Evolutionary conservation across 1,284 basidiomycete species (phyloP).

Genomic region (Malassezia obtusa): DNA sequence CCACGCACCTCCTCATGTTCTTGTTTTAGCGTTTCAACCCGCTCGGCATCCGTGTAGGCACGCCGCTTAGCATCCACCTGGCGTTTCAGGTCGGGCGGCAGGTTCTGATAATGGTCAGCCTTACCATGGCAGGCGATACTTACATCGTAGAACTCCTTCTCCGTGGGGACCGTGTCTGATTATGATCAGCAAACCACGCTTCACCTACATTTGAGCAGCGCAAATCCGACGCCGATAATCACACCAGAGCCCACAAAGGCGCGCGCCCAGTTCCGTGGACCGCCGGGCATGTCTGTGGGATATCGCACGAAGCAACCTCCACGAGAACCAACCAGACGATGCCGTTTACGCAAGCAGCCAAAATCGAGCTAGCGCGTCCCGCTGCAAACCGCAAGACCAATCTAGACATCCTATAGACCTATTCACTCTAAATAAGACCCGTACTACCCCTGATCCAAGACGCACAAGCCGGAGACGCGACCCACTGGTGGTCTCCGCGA

Average conservation of each 20-base stretch:
- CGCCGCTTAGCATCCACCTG: constrained; percentile 9
- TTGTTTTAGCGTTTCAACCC: not conserved
- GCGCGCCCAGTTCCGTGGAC: constrained; percentile 12
- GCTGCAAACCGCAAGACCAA: no score
- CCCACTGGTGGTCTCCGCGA: no score
- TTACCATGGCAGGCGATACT: not conserved
- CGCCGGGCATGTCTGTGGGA: constrained; percentile 7
- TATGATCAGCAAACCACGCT: not conserved
- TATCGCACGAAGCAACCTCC: constrained; percentile 5
- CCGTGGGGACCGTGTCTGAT: constrained; percentile 6
- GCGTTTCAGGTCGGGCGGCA: constrained; percentile 13
- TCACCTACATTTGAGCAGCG: constrained; percentile 12
- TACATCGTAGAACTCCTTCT: constrained; percentile 15
- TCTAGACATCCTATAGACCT: no score
- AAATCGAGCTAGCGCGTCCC: no score
- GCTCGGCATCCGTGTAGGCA: not conserved
- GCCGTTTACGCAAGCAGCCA: not conserved
- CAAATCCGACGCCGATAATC: constrained; percentile 5
- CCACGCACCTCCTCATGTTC: constrained; percentile 5
- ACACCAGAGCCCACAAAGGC: constrained; percentile 6
- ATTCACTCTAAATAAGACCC: no score
- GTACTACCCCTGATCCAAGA: no score
- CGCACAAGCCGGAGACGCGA: no score
- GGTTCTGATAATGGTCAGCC: constrained; percentile 1
- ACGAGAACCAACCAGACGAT: not conserved